Conservation (phyloP, 345 rosid species). For the Euphorbia lathyris region DNA sequence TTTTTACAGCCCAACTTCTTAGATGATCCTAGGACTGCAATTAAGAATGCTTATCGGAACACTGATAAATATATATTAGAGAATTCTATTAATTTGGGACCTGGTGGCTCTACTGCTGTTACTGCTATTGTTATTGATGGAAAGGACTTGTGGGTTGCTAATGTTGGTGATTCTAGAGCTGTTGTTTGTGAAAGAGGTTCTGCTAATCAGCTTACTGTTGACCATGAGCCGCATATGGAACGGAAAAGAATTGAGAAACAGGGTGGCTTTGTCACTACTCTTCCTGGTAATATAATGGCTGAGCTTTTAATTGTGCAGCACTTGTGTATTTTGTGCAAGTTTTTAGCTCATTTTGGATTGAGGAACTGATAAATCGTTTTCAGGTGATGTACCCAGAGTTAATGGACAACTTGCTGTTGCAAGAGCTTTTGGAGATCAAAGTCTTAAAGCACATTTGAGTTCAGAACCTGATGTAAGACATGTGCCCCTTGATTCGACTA, state of each 20-base stretch:
- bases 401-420: constrained; percentile 64
- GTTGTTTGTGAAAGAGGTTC: constrained; percentile 53
- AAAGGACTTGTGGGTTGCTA: constrained; percentile 61
- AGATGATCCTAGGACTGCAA: constrained; percentile 42
- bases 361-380: constrained; percentile 18
- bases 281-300: constrained; percentile 39
- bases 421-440: constrained; percentile 59
- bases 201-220: constrained; percentile 54
- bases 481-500: constrained; percentile 41
- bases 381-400: constrained; percentile 64
- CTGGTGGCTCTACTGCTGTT: constrained; percentile 66
- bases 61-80: constrained; percentile 49
- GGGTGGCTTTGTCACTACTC: constrained; percentile 55
- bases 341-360: constrained; percentile 2
- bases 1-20: constrained; percentile 43
- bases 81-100: constrained; percentile 49
- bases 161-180: constrained; percentile 57
- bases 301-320: neutral
- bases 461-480: constrained; percentile 50
- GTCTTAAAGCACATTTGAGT: constrained; percentile 60
- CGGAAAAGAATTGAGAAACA: constrained; percentile 46
- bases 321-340: neutral
- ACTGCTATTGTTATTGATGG: constrained; percentile 58
- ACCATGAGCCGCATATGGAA: constrained; percentile 50
- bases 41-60: constrained; percentile 44